Conservation (phyloP, 306 rosid genomes). For the Trifolium dubium region DNA sequence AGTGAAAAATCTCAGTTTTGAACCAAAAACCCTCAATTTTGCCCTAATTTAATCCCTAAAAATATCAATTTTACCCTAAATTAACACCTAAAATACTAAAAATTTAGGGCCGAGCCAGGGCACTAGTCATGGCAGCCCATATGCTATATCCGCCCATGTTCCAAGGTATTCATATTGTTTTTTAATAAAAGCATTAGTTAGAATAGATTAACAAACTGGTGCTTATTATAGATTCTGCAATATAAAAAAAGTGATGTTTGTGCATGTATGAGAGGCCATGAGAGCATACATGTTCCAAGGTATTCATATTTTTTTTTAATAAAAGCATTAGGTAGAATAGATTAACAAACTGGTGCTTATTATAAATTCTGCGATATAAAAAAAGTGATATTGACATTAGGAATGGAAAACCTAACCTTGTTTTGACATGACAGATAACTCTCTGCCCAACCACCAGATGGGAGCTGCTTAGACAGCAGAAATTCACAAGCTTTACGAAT, state of each 20-base stretch:
- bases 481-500: conserved; percentile 76
- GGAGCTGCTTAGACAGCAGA: conserved; percentile 75
- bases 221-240: background rate
- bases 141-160: too few species aligned
- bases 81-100: too few species aligned
- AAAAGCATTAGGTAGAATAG: background rate
- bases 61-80: too few species aligned
- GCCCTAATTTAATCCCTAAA: too few species aligned
- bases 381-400: conserved; percentile 12
- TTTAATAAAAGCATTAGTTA: background rate
- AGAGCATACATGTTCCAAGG: conserved; percentile 20
- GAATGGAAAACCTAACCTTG: conserved; percentile 56
- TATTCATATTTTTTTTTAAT: background rate
- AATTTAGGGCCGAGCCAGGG: too few species aligned
- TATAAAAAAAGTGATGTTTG: conserved; percentile 7
- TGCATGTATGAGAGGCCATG: too few species aligned
- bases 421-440: conserved; percentile 88
- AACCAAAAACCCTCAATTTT: too few species aligned
- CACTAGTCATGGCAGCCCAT: too few species aligned
- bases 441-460: conserved; percentile 93
- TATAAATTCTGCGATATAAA: background rate
- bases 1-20: too few species aligned
- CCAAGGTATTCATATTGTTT: conserved; percentile 12
- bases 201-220: conserved; percentile 7
- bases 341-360: background rate